Base-by-base conservation (phyloP, 306 rosid genomes). In the Inga leiocalycina region DNA sequence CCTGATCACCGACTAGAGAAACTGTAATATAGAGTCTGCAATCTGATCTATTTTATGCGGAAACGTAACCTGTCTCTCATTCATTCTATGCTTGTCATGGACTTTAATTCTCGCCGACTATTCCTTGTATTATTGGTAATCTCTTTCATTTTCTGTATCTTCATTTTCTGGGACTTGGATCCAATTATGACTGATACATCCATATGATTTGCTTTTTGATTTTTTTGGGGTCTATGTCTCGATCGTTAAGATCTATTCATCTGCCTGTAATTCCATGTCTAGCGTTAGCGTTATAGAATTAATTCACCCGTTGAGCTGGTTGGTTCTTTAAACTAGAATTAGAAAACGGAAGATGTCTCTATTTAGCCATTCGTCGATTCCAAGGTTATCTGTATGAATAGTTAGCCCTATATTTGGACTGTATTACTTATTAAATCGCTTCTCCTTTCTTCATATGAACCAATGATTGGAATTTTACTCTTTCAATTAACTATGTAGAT, bases 401-500 rank as follows among this genome's bases (percentile, higher is more conserved):
- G 57, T 71, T 71, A 71, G 24, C 37, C 76, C 56, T 71, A 45
- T 44, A 39, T 44, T 19, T 19, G 74, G 49, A 39, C 51, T 11
- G 49, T 69, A 10, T 37, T 9, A 4, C 15, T 69, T 67, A 9
- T 35, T 34, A n/a, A 20, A 20, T 43, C 2, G 54, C 34, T 43
- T 70, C 19, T 45, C 30, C 16, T 69, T 41, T 69, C 30, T 39
- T 69, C 16, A 19, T 69, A 20, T 69, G 51, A 39, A 5, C 14
- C 15, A 3, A 3, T 57, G 30, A 57, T 62, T 83, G 61, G 22
- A 20, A 48, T 69, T 27, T 70, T 14, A 54, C 15, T 37, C 77
- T 68, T 43, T 79, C 74, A 20, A 43, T 83, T 80, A 8, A 61
- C 59, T 30, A 54, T 65, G 71, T 91, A 94, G 98, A 86, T 90